Percentiles rank a stretch among this genome's conserved stretches.
These are phyloP conservation scores for Podila minutissima DNA, from an alignment of 192 early-diverging fungal genomes.

Conservation along the genomic window DNA sequence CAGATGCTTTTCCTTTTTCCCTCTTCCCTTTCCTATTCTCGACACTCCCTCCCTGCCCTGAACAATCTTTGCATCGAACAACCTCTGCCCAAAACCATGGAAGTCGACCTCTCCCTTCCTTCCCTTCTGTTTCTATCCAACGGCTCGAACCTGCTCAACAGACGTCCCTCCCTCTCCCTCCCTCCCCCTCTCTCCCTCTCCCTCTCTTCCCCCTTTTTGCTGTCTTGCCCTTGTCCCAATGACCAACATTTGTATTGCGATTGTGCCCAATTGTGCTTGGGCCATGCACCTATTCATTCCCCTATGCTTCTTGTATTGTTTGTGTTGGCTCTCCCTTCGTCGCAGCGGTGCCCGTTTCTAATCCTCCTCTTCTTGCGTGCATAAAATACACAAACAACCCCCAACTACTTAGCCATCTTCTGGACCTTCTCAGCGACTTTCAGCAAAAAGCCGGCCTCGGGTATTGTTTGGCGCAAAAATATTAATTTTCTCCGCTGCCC, in stretches of 20 bases:
- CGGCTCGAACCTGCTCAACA: not conserved
- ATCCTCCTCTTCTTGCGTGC: not conserved
- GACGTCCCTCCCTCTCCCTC: not conserved
- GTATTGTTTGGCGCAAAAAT: constrained; percentile 3
- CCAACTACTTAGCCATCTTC: constrained; percentile 28
- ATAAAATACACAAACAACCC: not conserved
- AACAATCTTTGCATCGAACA: no score
- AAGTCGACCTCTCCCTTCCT: no score
- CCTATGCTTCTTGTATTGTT: not conserved
- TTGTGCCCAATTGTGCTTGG: no score
- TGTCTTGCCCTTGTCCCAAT: no score
- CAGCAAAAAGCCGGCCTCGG: constrained; percentile 37
- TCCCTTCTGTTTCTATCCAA: not conserved
- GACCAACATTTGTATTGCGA: not conserved
- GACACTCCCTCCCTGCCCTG: no score
- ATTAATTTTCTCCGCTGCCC: not conserved
- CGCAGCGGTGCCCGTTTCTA: not conserved
- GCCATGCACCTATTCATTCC: no score
- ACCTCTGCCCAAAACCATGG: no score
- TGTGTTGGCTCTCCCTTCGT: not conserved
- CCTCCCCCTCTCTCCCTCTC: not conserved
- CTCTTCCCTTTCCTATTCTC: no score
- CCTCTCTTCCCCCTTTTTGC: not conserved
- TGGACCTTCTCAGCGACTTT: constrained; percentile 45
- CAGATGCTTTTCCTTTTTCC: no score